phyloP scores from a whole-genome alignment of 2,329 filamentous ascomycete genomes.

The Stachybotrys chlorohalonatus region DNA sequence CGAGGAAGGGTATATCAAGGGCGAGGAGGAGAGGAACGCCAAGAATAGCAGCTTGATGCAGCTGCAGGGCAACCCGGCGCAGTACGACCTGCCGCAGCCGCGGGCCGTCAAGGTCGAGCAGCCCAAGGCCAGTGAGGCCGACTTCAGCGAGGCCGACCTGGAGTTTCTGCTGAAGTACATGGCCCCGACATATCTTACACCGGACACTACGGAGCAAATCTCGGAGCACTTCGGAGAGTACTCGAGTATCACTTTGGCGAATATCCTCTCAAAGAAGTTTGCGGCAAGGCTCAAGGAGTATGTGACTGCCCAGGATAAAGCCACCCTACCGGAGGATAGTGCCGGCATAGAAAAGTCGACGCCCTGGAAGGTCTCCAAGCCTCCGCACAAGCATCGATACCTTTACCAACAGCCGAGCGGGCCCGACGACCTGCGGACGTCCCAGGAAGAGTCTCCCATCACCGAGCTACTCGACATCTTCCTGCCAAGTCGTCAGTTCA shows the following conservation, averaged over 20 bases:
- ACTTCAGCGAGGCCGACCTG: conserved; percentile 68
- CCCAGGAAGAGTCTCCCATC: conserved; percentile 46
- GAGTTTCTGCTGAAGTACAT: conserved; percentile 89
- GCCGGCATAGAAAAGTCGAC: conserved; percentile 48
- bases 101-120: conserved; percentile 40
- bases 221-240: conserved; percentile 71
- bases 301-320: conserved; percentile 55
- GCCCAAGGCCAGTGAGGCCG: conserved; percentile 37
- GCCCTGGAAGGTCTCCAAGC: conserved; percentile 68
- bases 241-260: conserved; percentile 73
- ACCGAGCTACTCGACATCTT: conserved; percentile 74
- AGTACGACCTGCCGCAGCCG: conserved; percentile 73
- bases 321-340: conserved; percentile 34
- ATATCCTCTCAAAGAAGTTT: conserved; percentile 73
- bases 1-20: conserved; percentile 83
- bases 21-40: conserved; percentile 79
- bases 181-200: conserved; percentile 81
- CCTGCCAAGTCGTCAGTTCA: conserved; percentile 77
- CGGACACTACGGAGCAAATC: conserved; percentile 79
- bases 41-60: conserved; percentile 89
- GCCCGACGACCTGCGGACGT: conserved; percentile 22
- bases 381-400: conserved; percentile 93
- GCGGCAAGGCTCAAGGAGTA: conserved; percentile 60
- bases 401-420: conserved; percentile 61
- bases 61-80: conserved; percentile 81